Conservation (phyloP, 2,329 filamentous ascomycete species). For the Fusarium drepaniforme region DNA sequence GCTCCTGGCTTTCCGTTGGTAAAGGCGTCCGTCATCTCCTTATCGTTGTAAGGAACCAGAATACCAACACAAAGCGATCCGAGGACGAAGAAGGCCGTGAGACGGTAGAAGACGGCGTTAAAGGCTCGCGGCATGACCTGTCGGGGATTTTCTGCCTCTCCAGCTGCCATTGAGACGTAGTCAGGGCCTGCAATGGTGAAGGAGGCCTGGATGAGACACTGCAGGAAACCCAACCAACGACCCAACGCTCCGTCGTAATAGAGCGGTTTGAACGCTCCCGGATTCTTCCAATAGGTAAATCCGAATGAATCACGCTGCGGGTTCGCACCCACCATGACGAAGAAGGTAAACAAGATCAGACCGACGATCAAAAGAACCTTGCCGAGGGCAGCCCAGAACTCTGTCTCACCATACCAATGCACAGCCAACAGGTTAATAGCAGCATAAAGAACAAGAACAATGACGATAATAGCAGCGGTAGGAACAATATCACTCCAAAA, state of each 20-base stretch:
- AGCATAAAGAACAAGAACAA: conserved; percentile 59
- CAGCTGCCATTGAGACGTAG: conserved; percentile 76
- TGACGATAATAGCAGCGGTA: conserved; percentile 70
- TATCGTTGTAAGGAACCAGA: conserved; percentile 76
- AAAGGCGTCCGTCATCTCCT: conserved; percentile 71
- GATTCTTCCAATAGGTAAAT: conserved; percentile 75
- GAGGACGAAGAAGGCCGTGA: conserved; percentile 81
- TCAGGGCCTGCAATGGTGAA: conserved; percentile 78
- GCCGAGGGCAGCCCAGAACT: conserved; percentile 80
- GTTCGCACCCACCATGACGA: conserved; percentile 87
- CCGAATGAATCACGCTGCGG: conserved; percentile 82
- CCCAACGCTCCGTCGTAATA: conserved; percentile 75
- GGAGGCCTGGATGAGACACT: conserved; percentile 78
- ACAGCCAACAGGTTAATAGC: conserved; percentile 79
- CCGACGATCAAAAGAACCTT: conserved; percentile 80
- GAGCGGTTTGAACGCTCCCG: conserved; percentile 77
- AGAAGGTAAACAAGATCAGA: conserved; percentile 81
- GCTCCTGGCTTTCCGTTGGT: conserved; percentile 70
- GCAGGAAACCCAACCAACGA: conserved; percentile 80
- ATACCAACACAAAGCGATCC: conserved; percentile 80
- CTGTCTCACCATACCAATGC: conserved; percentile 80
- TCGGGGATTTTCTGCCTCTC: conserved; percentile 79
- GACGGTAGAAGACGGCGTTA: conserved; percentile 83
- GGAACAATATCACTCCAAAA: conserved; percentile 74
- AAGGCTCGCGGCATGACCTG: conserved; percentile 78